Evolutionary conservation across 176 grass and related monocot species (phyloP), one percentile per base, ranked within the genome.

Genomic region (Thinopyrum elongatum): DNA sequence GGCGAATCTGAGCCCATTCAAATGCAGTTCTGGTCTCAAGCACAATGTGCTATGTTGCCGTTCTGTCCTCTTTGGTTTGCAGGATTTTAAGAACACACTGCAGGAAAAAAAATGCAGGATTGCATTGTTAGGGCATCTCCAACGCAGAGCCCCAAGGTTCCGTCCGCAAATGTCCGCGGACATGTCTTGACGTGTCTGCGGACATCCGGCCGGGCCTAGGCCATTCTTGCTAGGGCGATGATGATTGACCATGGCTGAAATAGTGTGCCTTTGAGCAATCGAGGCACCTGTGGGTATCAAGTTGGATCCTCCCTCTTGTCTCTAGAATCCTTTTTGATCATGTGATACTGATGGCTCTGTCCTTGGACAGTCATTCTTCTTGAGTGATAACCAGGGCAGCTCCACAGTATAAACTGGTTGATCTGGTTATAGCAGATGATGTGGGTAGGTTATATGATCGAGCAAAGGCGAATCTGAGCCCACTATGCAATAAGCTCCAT

Each of bases 1-100:
- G 70, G 82, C 14, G 39, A 88, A 88, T 17, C 74, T 88, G 86
- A 88, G 74, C 72, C 80, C 72, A 51, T 26, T 65, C 6, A 23
- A 57, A 46, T 62, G 8, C 13, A 44, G 9, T 64, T 75, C 13
- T 84, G 49, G 38, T 84, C 65, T n/a, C 8, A 12, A 10, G 47
- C 14, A 41, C 8, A 49, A 4, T 10, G 10, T 55, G 16, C 58
- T 70, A 86, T 11, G 3, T 70, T 17, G 13, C 47, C 1, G 27
- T 72, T 81, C 38, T 2, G 8, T 70, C 49, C 8, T 68, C 30
- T 34, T 68, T 68, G 65, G 19, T 68, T 33, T 29, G 7, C 65
- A 68, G 3, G 65, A 68, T 41, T 42, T 72, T 41, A 72, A 65
- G 6, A 66, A 28, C 23, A 30, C 65, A 34, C 13, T 13, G 11